A percentile compares a stretch with the other conserved stretches of the same genome.
Conservation (phyloP, 176 grass and related monocot species). For the Melocanna baccifera region DNA sequence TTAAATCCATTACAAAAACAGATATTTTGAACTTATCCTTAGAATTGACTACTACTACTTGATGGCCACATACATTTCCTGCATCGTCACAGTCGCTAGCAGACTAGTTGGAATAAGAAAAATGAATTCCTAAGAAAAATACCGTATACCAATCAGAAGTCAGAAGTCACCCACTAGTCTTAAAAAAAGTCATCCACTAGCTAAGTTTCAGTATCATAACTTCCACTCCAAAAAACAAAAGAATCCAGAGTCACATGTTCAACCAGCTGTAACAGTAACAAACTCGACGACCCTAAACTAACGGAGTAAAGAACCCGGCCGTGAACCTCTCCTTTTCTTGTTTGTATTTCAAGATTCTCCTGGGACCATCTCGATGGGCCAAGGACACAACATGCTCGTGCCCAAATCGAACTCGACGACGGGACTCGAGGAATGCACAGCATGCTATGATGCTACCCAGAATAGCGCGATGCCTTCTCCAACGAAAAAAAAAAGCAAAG, state of each 20-base stretch:
- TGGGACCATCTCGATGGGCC: neutral
- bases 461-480: neutral
- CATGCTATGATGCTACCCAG: neutral
- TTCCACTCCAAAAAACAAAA: neutral
- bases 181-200: neutral
- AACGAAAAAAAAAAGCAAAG: neutral
- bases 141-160: neutral
- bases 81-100: neutral
- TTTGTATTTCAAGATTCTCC: neutral
- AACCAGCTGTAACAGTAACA: neutral
- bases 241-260: neutral
- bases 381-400: neutral
- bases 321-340: neutral
- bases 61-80: neutral
- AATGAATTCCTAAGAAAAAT: neutral
- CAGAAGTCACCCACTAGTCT: neutral
- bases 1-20: neutral
- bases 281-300: neutral
- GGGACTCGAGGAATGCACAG: neutral
- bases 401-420: neutral
- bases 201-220: neutral
- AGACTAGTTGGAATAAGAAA: neutral
- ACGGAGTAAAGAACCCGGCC: neutral
- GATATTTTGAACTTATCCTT: neutral
- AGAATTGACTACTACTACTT: neutral